Evolutionary conservation across 1,284 basidiomycete genomes (phyloP), one percentile per base, ranked within the genome.

Genomic region (Cutaneotrichosporon cavernicola): DNA sequence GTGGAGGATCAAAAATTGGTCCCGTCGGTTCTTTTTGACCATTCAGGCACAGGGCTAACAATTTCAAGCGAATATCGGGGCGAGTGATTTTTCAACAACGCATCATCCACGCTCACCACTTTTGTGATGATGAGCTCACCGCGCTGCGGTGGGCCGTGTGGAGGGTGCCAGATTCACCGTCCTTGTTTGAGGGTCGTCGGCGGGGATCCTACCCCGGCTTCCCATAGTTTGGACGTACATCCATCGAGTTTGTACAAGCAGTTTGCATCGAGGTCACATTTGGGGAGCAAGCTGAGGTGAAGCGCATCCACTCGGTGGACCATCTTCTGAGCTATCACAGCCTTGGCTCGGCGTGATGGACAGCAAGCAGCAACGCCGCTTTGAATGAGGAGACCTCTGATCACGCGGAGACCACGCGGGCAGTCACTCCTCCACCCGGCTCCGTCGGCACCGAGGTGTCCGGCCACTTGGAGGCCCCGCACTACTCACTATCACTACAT

Each of bases 131-230:
- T 46, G 43, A n/a, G 43, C 43, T n/a, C 43, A 9, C 43, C 43
- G 43, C 43, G 16, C 5, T 9, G 43, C 43, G 43, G 43, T 46
- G 43, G 7, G 34, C 30, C 30, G 57, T 46, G 57, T 4, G 51
- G 30, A 9, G 18, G 26, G 60, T 66, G 68, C 62, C 64, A 68
- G 64, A 69, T 51, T 18, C 11, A 66, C 61, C 38, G 73, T 76
- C 75, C 73, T 72, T 55, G 75, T 76, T 76, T 76, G 75, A 76
- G 75, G 75, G 75, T 75, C 71, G 72, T 66, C 70, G 70, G 68
- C 59, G 71, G 71, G 64, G 56, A 55, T 53, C 56, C 57, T 58
- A 75, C 69, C 65, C 63, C 66, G 73, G 65, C 69, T 63, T 76
- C 75, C 75, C 73, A 76, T 76, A 76, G 72, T 70, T 72, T 72